Evolutionary conservation across 2,329 filamentous ascomycete species (phyloP).

Genomic region (Xylariaceae sp.): DNA sequence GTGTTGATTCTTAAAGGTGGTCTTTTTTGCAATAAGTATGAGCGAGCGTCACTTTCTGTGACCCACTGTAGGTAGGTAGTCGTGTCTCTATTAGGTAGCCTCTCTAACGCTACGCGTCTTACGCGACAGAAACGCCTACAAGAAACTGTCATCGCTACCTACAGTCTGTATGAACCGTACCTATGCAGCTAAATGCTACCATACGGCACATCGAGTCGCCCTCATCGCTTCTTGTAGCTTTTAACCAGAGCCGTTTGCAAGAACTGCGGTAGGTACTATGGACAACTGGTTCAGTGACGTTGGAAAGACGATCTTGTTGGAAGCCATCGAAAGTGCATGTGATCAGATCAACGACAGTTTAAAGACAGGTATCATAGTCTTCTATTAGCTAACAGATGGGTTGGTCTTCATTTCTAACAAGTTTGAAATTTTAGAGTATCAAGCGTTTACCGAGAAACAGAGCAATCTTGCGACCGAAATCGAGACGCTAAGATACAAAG

Average conservation of each 20-base stretch:
- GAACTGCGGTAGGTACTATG: conserved; percentile 19
- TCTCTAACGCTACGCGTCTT: too few relatives aligned
- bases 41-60: too few relatives aligned
- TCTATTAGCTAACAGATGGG: not conserved
- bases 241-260: not conserved
- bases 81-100: not conserved
- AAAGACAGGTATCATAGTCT: conserved; percentile 18
- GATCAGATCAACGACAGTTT: conserved; percentile 26
- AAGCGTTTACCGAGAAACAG: conserved; percentile 19
- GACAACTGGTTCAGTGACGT: conserved; percentile 29
- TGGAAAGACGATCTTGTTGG: conserved; percentile 26
- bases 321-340: conserved; percentile 27
- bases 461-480: conserved; percentile 32
- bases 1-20: too few relatives aligned
- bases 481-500: conserved; percentile 30
- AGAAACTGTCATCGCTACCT: too few relatives aligned
- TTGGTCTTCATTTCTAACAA: not conserved
- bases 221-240: not conserved
- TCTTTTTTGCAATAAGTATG: too few relatives aligned
- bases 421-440: conserved; percentile 11
- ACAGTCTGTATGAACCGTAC: too few relatives aligned
- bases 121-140: too few relatives aligned
- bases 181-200: not conserved
- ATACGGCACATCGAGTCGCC: not conserved
- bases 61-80: not conserved